These are phyloP conservation scores for Eleusine indica DNA, from an alignment of 176 grass and related monocot genomes.

Conservation along the genomic window DNA sequence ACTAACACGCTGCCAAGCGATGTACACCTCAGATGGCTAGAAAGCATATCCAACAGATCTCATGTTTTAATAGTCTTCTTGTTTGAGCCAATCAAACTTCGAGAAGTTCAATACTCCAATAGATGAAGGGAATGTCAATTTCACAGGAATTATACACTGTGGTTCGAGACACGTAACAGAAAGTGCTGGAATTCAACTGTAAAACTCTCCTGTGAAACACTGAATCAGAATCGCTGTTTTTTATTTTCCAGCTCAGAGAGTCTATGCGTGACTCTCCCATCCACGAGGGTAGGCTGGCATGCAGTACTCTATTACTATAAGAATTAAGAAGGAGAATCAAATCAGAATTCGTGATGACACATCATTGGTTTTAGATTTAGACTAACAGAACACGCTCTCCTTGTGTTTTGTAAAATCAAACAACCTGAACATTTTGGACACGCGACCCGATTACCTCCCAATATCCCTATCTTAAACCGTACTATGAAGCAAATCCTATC, in stretches of 20 bases:
- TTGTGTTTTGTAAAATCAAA: neutral
- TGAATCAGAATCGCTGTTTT: neutral
- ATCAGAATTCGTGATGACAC: neutral
- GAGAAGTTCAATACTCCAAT: neutral
- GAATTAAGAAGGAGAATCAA: neutral
- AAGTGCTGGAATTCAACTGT: constrained; percentile 11
- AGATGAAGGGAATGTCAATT: neutral
- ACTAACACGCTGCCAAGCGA: neutral
- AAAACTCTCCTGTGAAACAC: neutral
- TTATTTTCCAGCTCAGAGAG: constrained; percentile 16
- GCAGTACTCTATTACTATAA: neutral
- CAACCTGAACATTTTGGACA: neutral
- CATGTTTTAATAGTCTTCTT: neutral
- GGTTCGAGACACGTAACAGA: neutral
- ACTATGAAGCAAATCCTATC: neutral
- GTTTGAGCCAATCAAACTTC: constrained; percentile 15
- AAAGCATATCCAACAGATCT: neutral
- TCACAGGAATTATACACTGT: neutral
- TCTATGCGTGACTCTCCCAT: neutral
- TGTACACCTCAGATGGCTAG: neutral
- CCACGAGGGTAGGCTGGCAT: neutral
- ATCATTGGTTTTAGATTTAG: neutral
- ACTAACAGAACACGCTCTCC: neutral
- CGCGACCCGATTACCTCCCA: neutral
- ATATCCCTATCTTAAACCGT: constrained; percentile 1